phyloP scores from a whole-genome alignment of 768 basidiomycete species.

The Serpula lacrymans region DNA sequence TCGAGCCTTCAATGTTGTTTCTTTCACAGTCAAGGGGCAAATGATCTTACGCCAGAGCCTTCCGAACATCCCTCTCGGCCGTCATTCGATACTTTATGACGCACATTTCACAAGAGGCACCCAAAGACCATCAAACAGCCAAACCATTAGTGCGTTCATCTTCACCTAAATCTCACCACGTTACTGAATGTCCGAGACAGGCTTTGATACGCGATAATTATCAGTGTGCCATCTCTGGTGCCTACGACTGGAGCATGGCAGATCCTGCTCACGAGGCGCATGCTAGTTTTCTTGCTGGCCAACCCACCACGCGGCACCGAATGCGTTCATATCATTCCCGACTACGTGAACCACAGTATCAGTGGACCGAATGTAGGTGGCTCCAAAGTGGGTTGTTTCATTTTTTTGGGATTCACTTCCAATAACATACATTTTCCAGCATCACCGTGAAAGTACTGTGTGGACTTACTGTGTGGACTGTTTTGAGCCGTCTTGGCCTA shows the following conservation, averaged over 20 bases:
- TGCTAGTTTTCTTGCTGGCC: not conserved
- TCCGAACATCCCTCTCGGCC: constrained; percentile 12
- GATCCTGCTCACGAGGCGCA: not conserved
- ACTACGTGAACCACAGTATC: too few relatives aligned
- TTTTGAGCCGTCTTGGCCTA: constrained; percentile 16
- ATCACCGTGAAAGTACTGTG: constrained; percentile 4
- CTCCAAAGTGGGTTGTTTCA: too few relatives aligned
- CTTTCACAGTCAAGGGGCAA: constrained; percentile 11
- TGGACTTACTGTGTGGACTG: too few relatives aligned
- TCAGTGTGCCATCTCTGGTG: constrained; percentile 11
- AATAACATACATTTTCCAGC: too few relatives aligned
- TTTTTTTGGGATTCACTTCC: too few relatives aligned
- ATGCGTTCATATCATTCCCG: too few relatives aligned
- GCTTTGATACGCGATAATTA: constrained; percentile 19
- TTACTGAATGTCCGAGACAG: too few relatives aligned
- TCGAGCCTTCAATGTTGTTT: too few relatives aligned
- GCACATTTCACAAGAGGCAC: constrained; percentile 6
- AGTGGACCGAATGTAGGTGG: too few relatives aligned
- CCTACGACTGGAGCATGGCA: not conserved
- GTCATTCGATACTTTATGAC: constrained; percentile 12
- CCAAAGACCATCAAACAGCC: constrained; percentile 7
- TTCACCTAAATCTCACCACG: not conserved
- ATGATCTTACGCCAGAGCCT: constrained; percentile 16
- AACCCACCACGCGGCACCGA: too few relatives aligned
- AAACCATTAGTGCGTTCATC: constrained; percentile 7